Conservation (phyloP, 495 filamentous ascomycete genomes). For the Neurospora sp. region DNA sequence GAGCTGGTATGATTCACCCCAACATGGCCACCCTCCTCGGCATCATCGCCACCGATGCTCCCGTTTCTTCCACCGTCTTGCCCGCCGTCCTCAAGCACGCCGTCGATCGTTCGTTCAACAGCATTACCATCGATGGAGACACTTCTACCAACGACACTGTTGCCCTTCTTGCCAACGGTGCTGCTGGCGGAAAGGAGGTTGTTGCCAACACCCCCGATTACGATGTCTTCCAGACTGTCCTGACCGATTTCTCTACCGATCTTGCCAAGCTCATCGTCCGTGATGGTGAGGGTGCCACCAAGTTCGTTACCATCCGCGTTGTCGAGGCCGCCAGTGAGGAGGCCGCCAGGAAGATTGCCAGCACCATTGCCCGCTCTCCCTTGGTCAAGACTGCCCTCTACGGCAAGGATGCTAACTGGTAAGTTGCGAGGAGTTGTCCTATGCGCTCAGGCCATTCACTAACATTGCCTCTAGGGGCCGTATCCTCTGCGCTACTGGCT, state of each 20-base stretch:
- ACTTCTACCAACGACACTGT: conserved; percentile 97
- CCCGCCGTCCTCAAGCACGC: conserved; percentile 61
- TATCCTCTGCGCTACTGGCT: conserved; percentile 90
- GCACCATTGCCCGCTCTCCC: conserved; percentile 83
- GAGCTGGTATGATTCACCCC: conserved; percentile 98
- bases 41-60: conserved; percentile 87
- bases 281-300: conserved; percentile 95
- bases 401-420: conserved; percentile 95
- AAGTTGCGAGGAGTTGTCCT: background rate
- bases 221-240: conserved; percentile 50
- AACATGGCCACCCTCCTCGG: conserved; percentile 98
- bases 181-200: conserved; percentile 65
- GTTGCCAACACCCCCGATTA: conserved; percentile 50
- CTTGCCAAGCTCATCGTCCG: conserved; percentile 89
- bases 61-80: conserved; percentile 59
- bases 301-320: conserved; percentile 92
- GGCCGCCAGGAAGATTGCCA: conserved; percentile 61
- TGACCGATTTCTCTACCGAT: conserved; percentile 69
- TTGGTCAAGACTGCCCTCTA: conserved; percentile 97
- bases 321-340: conserved; percentile 56
- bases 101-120: conserved; percentile 84
- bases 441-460: background rate
- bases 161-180: conserved; percentile 87
- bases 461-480: conserved; percentile 46
- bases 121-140: conserved; percentile 93